phyloP scores from a whole-genome alignment of 768 basidiomycete genomes.

The Boletus tylopilopsis region DNA sequence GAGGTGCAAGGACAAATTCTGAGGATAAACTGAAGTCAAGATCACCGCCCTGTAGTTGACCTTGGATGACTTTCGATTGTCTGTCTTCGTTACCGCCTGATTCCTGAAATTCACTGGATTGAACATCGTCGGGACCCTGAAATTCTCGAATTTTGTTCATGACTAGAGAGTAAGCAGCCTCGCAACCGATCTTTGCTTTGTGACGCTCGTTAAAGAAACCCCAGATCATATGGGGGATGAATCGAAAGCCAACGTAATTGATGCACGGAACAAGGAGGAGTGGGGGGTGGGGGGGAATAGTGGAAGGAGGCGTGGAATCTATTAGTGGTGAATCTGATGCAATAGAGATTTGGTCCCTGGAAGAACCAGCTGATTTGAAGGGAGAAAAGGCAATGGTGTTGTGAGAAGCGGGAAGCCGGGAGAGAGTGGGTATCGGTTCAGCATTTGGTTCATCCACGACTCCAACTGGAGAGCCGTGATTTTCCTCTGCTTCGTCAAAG shows the following conservation, averaged over 20 bases:
- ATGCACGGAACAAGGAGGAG: conserved; percentile 72
- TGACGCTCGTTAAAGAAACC: conserved; percentile 88
- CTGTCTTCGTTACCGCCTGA: conserved; percentile 3
- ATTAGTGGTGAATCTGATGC: conserved; percentile 23
- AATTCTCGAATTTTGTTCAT: conserved; percentile 60
- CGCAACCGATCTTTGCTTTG: conserved; percentile 75
- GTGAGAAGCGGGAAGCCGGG: conserved; percentile 34
- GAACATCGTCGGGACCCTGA: conserved; percentile 30
- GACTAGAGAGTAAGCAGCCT: conserved; percentile 77
- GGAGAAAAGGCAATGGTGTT: conserved; percentile 34
- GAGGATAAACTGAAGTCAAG: conserved; percentile 68
- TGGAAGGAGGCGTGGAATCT: conserved; percentile 46
- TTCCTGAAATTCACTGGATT: conserved; percentile 10
- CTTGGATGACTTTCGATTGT: background rate
- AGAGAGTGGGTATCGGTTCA: conserved; percentile 41
- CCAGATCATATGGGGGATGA: conserved; percentile 87
- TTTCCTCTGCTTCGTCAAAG: conserved; percentile 66
- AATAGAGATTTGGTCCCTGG: conserved; percentile 14
- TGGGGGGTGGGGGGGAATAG: conserved; percentile 73
- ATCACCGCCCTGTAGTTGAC: conserved; percentile 42
- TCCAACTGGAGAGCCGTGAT: conserved; percentile 21
- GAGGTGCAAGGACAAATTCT: conserved; percentile 69
- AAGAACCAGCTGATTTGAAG: conserved; percentile 22
- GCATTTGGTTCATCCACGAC: conserved; percentile 28
- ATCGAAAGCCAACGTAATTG: conserved; percentile 75